These are phyloP conservation scores for Chaetomium fimeti DNA, from an alignment of 495 filamentous ascomycete species.

Conservation along the genomic window DNA sequence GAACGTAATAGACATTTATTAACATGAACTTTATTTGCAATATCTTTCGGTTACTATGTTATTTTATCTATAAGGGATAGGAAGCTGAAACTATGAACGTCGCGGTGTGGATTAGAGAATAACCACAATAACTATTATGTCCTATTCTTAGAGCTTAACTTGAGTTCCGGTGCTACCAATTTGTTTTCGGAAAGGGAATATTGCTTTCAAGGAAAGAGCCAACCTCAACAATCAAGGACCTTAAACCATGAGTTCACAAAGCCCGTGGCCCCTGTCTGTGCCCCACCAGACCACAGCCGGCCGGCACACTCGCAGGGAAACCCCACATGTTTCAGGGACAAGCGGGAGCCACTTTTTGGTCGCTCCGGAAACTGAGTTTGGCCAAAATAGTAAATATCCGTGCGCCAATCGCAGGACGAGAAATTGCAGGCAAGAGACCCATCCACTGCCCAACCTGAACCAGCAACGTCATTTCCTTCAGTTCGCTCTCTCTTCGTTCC, in stretches of 20 bases:
- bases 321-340: slow-evolving; percentile 9
- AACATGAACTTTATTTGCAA: background rate
- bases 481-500: background rate
- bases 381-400: slow-evolving; percentile 18
- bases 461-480: slow-evolving; percentile 19
- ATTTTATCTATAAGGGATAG: background rate
- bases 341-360: slow-evolving; percentile 7
- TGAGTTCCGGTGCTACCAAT: too few species aligned
- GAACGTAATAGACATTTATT: background rate
- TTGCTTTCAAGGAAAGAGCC: too few species aligned
- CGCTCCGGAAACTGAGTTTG: slow-evolving; percentile 15
- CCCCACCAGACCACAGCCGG: background rate
- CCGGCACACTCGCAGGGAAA: background rate
- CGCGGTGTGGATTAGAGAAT: too few species aligned
- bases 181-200: too few species aligned
- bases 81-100: too few species aligned
- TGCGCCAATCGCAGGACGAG: slow-evolving; percentile 12
- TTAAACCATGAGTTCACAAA: background rate
- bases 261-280: background rate
- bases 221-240: too few species aligned
- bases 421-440: slow-evolving; percentile 18
- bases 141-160: too few species aligned
- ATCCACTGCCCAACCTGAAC: background rate
- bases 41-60: background rate
- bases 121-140: too few species aligned